phyloP scores from a whole-genome alignment of 371 early-diverging fungal species.

The Choanephora cucurbitarum region DNA sequence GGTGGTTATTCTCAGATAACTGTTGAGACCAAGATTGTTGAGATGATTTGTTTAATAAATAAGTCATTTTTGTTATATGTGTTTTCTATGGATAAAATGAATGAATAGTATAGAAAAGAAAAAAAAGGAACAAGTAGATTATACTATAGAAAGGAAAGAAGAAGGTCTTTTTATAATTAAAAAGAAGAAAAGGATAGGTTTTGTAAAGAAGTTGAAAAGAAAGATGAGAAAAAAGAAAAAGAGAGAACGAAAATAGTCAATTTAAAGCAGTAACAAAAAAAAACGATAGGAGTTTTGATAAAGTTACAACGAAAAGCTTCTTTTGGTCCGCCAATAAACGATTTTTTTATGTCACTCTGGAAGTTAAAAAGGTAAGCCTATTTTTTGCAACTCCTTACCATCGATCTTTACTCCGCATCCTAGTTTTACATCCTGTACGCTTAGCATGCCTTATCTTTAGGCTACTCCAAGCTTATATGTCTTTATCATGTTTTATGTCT shows the following conservation, averaged over 20 bases:
- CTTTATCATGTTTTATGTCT: too few species aligned
- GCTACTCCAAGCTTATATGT: too few species aligned
- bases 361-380: slow-evolving; percentile 1
- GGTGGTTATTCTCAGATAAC: slow-evolving; percentile 7
- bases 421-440: neutral
- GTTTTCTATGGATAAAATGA: slow-evolving; percentile 1
- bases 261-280: slow-evolving; percentile 10
- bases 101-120: neutral
- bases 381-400: slow-evolving; percentile 4
- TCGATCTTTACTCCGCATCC: neutral
- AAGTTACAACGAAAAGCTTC: slow-evolving; percentile 3
- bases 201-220: slow-evolving; percentile 5
- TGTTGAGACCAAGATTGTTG: slow-evolving; percentile 15
- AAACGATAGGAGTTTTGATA: slow-evolving; percentile 17
- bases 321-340: slow-evolving; percentile 6
- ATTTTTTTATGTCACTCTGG: neutral
- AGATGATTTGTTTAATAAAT: slow-evolving; percentile 3
- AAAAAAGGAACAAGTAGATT: neutral
- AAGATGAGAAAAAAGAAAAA: slow-evolving; percentile 10
- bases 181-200: neutral
- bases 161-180: too few species aligned
- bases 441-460: too few species aligned
- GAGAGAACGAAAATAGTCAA: slow-evolving; percentile 5
- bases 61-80: slow-evolving; percentile 5
- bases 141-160: neutral